Evolutionary conservation across 2,329 filamentous ascomycete species (phyloP).

Genomic region (Dothistroma pini): DNA sequence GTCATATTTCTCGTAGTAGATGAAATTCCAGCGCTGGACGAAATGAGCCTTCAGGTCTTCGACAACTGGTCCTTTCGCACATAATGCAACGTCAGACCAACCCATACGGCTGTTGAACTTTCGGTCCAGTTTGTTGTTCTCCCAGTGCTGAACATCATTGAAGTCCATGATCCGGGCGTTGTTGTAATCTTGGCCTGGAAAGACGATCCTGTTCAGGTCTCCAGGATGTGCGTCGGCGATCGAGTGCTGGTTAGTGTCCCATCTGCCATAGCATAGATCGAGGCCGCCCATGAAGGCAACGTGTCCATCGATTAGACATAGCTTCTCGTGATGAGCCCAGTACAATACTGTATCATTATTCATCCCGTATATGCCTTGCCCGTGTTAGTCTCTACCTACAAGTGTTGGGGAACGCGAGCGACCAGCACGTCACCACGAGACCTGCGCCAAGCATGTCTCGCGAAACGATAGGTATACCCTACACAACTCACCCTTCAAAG

Average conservation of each 20-base stretch:
- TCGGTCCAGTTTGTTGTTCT: slow-evolving; percentile 82
- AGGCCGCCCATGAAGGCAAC: slow-evolving; percentile 88
- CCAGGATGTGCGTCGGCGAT: slow-evolving; percentile 80
- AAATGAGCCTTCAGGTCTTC: slow-evolving; percentile 75
- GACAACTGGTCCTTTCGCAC: slow-evolving; percentile 69
- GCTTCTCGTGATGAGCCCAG: slow-evolving; percentile 93
- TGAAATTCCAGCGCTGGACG: slow-evolving; percentile 85
- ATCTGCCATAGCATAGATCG: slow-evolving; percentile 81
- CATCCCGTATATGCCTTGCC: slow-evolving; percentile 66
- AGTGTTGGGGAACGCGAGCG: not conserved
- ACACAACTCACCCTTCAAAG: slow-evolving; percentile 54
- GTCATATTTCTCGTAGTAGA: slow-evolving; percentile 77
- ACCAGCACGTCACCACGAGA: not conserved
- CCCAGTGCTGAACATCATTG: slow-evolving; percentile 72
- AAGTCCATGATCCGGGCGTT: slow-evolving; percentile 83
- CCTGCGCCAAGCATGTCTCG: not conserved
- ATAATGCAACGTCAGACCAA: slow-evolving; percentile 84
- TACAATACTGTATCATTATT: slow-evolving; percentile 78
- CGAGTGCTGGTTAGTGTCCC: slow-evolving; percentile 78
- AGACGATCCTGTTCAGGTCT: slow-evolving; percentile 70
- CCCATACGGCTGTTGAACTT: slow-evolving; percentile 73
- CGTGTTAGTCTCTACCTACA: not conserved
- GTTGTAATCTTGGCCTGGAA: slow-evolving; percentile 90
- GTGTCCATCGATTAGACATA: slow-evolving; percentile 74
- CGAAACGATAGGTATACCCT: not conserved